Percentiles rank a stretch among this genome's conserved stretches.
phyloP scores from a whole-genome alignment of 1,139 yeast species.

The Maudiozyma humilis region DNA sequence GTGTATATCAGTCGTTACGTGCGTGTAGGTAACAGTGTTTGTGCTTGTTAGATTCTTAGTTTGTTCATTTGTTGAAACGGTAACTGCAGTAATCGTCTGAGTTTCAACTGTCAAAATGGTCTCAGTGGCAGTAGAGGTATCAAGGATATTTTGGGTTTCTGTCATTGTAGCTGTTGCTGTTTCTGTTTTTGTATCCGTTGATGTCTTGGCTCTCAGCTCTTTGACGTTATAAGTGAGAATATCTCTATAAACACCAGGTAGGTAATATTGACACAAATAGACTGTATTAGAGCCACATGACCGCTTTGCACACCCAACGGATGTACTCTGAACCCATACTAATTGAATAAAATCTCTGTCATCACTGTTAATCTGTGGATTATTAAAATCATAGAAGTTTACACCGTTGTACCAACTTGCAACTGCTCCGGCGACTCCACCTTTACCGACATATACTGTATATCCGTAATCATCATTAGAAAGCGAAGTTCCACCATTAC shows the following conservation, averaged over 20 bases:
- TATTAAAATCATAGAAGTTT: background rate
- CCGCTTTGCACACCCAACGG: background rate
- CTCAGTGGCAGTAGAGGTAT: background rate
- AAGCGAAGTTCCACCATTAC: background rate
- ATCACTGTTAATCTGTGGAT: background rate
- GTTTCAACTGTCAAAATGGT: background rate
- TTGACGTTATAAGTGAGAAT: background rate
- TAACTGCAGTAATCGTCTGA: background rate
- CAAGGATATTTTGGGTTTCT: background rate
- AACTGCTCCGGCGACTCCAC: background rate
- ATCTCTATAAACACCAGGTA: constrained; percentile 1
- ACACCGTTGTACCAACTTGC: background rate
- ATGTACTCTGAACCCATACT: constrained; percentile 1
- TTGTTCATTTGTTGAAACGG: background rate
- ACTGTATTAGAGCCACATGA: constrained; percentile 2
- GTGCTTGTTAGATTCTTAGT: background rate
- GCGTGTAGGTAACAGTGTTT: background rate
- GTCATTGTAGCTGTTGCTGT: background rate
- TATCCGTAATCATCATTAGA: constrained; percentile 1
- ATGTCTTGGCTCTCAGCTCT: background rate
- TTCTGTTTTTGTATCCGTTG: background rate
- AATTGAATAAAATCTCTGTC: constrained; percentile 1
- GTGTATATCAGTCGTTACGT: background rate
- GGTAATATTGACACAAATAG: constrained; percentile 1
- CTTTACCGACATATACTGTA: background rate